Evolutionary conservation across 257 asterid genomes (phyloP).

Genomic region (Craterostigma plantagineum): DNA sequence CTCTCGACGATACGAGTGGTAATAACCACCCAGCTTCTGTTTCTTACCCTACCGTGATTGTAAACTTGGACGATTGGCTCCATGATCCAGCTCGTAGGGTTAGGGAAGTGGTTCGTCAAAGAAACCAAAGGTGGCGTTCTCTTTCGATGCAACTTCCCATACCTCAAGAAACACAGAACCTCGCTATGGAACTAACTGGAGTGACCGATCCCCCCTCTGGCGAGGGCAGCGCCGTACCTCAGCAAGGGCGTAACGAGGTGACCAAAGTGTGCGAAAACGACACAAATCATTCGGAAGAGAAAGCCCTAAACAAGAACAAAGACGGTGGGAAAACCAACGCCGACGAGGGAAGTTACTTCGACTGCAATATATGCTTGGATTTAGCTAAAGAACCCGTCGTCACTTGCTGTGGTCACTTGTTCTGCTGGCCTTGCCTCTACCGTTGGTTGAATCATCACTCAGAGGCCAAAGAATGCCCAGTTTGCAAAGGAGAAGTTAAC

Average conservation of each 20-base stretch:
- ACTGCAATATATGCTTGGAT: conserved; percentile 89
- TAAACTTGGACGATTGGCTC: conserved; percentile 83
- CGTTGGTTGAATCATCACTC: conserved; percentile 85
- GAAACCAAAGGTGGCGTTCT: conserved; percentile 54
- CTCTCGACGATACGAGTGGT: conserved; percentile 41
- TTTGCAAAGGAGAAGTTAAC: conserved; percentile 91
- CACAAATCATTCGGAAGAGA: conserved; percentile 27
- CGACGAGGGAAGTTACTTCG: conserved; percentile 67
- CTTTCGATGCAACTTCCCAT: conserved; percentile 49
- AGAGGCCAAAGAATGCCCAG: conserved; percentile 19
- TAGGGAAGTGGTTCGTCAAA: conserved; percentile 38
- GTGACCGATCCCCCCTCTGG: conserved; percentile 33
- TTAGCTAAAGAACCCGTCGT: conserved; percentile 87
- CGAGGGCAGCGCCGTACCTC: conserved; percentile 61
- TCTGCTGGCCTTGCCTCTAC: conserved; percentile 95
- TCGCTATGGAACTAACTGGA: conserved; percentile 43
- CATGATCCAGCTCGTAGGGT: conserved; percentile 19
- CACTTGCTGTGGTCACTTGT: conserved; percentile 92
- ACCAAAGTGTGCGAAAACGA: conserved; percentile 32
- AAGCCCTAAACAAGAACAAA: conserved; percentile 36
- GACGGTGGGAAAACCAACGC: conserved; percentile 35
- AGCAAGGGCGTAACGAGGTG: conserved; percentile 24
- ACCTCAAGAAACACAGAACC: conserved; percentile 45
- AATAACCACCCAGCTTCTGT: conserved; percentile 21
- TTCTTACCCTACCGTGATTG: conserved; percentile 22